Evolutionary conservation across 352 stramenopile genomes (phyloP), one percentile per base, ranked within the genome.

Genomic region (Phytophthora kernoviae): DNA sequence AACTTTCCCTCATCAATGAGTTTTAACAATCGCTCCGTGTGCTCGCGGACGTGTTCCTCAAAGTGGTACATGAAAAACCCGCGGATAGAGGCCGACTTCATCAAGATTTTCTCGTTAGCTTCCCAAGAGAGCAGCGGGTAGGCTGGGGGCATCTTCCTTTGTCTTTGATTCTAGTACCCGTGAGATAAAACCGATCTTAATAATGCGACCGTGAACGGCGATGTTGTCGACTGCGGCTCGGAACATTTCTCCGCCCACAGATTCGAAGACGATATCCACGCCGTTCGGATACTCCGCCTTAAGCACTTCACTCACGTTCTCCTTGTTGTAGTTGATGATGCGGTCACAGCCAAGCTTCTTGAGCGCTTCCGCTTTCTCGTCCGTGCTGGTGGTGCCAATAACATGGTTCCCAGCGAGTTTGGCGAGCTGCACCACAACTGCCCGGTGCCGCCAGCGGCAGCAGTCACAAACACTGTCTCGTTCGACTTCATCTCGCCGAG

Each of bases 371-470:
- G 62, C 82, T 54, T 91, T 91, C 50, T 87, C 82, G 17, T 77
- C 73, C 17, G 70, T 84, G 54, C 79, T 88, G 43, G 84, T 86
- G 8, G 74, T 84, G 43, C 62, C 67, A 12, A 89, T 79, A 12
- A 84, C 73, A 17, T 75, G 61, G 59, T 78, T 81, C n/a, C 76
- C 76, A 7, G 85, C 55, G 9, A 75, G 76, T 30, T 84, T 81
- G 22, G 79, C 87, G 22, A 97, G 66, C 56, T 96, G 88, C 39
- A 95, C 69, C 33, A 81, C 88, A 34, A 88, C 33, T 93, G 62
- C 2, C 88, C 88, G 14, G 84, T 94, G 42, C 83, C 86, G 26
- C 88, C 79, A 27, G 68, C 58, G 8, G 64, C 68, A 20, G 60
- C 72, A 3, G 61, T 73, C 46, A 78, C 56, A 9, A 78, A 47